Percentiles rank a stretch among this genome's conserved stretches.
Evolutionary conservation across 1,139 yeast species (phyloP).

Genomic region (Protomyces lactucae-debilis): DNA sequence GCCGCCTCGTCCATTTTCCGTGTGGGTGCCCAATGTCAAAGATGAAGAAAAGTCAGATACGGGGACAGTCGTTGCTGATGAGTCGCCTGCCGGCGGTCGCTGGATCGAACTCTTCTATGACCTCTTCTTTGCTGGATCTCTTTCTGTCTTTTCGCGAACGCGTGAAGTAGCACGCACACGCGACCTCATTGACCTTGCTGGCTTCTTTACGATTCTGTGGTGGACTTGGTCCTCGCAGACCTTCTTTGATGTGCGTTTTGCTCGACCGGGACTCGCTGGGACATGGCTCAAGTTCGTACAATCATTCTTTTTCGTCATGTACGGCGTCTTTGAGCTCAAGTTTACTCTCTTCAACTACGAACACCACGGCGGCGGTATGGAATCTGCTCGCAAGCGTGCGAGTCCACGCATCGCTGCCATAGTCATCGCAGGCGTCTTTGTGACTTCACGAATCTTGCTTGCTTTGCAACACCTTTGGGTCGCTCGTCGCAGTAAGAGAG

Average conservation of each 20-base stretch:
- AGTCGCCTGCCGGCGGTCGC: conserved; percentile 4
- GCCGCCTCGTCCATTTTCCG: background rate
- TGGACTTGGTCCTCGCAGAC: conserved; percentile 26
- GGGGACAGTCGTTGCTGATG: background rate
- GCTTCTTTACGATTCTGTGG: conserved; percentile 22
- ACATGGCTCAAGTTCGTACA: conserved; percentile 8
- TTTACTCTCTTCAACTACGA: conserved; percentile 5
- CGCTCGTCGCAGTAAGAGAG: background rate
- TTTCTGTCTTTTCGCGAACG: conserved; percentile 13
- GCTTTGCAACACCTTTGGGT: conserved; percentile 12
- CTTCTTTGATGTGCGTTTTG: conserved; percentile 15
- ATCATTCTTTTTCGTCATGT: conserved; percentile 3
- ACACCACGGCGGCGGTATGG: background rate
- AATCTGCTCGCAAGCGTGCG: background rate
- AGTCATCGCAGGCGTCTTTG: conserved; percentile 5
- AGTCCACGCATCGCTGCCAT: conserved; percentile 1
- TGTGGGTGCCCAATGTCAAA: background rate
- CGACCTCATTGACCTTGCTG: conserved; percentile 19
- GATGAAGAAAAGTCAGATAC: background rate
- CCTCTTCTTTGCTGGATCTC: conserved; percentile 19
- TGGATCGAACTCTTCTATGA: conserved; percentile 27
- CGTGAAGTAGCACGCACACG: conserved; percentile 4
- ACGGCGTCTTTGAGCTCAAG: conserved; percentile 19
- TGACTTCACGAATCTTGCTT: conserved; percentile 8
- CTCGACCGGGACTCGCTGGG: conserved; percentile 4